These are phyloP conservation scores for Debaryomyces robertsiae DNA, from an alignment of 1,139 yeast species.

Conservation along the genomic window DNA sequence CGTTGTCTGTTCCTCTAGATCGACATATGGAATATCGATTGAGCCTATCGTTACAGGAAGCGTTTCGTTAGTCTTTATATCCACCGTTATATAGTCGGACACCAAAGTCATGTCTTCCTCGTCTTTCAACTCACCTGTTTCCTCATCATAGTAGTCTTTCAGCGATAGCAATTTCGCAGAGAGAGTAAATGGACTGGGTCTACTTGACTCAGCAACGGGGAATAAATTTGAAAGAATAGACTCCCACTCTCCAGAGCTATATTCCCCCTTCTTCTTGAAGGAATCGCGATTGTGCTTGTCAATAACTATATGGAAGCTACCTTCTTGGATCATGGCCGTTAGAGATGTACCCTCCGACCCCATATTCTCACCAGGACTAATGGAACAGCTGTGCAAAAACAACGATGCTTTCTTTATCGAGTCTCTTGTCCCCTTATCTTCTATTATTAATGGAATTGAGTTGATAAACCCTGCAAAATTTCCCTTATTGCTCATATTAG, in stretches of 20 bases:
- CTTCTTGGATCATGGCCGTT: conserved; percentile 24
- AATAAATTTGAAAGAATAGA: conserved; percentile 9
- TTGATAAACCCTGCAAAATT: conserved; percentile 17
- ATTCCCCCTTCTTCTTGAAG: conserved; percentile 9
- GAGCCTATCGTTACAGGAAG: conserved; percentile 31
- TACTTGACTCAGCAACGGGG: conserved; percentile 2
- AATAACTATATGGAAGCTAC: conserved; percentile 19
- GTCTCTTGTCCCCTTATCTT: conserved; percentile 19
- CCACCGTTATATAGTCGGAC: conserved; percentile 17
- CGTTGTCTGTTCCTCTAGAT: conserved; percentile 13
- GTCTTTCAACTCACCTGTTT: conserved; percentile 21
- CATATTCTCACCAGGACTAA: conserved; percentile 13
- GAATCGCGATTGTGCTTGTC: conserved; percentile 9
- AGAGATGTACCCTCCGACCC: conserved; percentile 18
- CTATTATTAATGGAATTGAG: conserved; percentile 26
- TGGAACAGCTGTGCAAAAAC: conserved; percentile 13
- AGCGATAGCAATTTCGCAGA: conserved; percentile 13
- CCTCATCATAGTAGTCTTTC: conserved; percentile 18
- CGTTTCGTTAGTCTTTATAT: conserved; percentile 26
- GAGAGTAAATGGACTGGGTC: conserved; percentile 1
- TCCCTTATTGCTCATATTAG: too few species aligned
- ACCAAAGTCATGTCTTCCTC: conserved; percentile 17
- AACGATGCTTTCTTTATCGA: conserved; percentile 21
- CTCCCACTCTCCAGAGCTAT: conserved; percentile 11
- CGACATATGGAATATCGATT: conserved; percentile 19